Evolutionary conservation across 495 filamentous ascomycete species (phyloP).

Genomic region (Wilcoxina mikolae): DNA sequence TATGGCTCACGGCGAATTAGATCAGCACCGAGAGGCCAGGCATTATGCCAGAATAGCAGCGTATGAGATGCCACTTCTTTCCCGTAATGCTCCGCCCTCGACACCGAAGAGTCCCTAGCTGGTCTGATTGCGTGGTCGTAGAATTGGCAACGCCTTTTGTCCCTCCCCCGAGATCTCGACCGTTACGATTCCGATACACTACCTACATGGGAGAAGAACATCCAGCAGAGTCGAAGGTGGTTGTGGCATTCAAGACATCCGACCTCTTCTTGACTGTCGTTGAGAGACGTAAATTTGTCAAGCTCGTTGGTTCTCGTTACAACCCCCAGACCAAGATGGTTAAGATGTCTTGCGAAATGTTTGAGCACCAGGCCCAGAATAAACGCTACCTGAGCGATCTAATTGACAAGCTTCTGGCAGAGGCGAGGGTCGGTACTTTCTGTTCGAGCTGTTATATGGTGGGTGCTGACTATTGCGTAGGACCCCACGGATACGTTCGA

Average conservation of each 20-base stretch:
- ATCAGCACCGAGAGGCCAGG: conserved; percentile 75
- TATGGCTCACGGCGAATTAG: conserved; percentile 69
- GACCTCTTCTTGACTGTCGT: conserved; percentile 52
- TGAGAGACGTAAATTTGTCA: conserved; percentile 69
- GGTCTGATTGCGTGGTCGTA: conserved; percentile 28
- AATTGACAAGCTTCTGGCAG: conserved; percentile 53
- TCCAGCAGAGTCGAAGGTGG: conserved; percentile 82
- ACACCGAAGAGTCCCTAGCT: background rate
- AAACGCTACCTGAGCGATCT: conserved; percentile 80
- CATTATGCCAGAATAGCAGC: conserved; percentile 75
- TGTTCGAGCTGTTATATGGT: background rate
- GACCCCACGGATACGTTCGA: conserved; percentile 65
- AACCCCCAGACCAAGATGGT: conserved; percentile 73
- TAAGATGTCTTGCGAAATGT: conserved; percentile 84
- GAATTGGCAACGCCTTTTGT: conserved; percentile 70
- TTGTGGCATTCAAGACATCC: conserved; percentile 64
- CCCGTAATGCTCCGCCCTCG: conserved; percentile 44
- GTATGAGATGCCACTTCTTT: conserved; percentile 91
- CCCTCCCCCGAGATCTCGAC: conserved; percentile 48
- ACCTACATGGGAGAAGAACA: conserved; percentile 89
- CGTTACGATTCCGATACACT: conserved; percentile 90
- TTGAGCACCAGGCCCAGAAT: conserved; percentile 78
- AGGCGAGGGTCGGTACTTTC: conserved; percentile 46
- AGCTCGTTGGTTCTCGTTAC: conserved; percentile 75
- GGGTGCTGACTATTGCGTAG: conserved; percentile 23